Evolutionary conservation across 208 protist genomes (phyloP).

Genomic region (Phytomonas sp.): DNA sequence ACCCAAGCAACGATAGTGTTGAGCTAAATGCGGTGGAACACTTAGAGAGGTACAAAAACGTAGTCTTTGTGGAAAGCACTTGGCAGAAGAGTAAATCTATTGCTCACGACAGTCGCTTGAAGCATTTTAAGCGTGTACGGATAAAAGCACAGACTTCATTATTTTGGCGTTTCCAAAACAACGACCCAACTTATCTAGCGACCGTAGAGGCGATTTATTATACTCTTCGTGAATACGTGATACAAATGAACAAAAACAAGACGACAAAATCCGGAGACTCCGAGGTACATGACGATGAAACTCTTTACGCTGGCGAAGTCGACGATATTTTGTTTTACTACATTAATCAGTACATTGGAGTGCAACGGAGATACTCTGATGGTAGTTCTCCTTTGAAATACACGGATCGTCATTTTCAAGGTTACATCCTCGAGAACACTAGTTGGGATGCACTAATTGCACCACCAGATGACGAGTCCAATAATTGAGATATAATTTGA

Average conservation of each 20-base stretch:
- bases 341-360: conserved; percentile 90
- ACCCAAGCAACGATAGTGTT: conserved; percentile 72
- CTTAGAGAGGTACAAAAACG: conserved; percentile 69
- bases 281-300: conserved; percentile 1
- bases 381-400: conserved; percentile 32
- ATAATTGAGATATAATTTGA: conserved; percentile 1
- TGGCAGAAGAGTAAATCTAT: conserved; percentile 91
- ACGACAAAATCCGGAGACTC: neutral
- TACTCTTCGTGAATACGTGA: conserved; percentile 86
- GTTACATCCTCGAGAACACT: conserved; percentile 65
- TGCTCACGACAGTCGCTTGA: conserved; percentile 62
- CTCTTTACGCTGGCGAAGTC: conserved; percentile 84
- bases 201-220: conserved; percentile 95
- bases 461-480: conserved; percentile 5
- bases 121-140: conserved; percentile 67
- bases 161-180: conserved; percentile 94
- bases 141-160: conserved; percentile 80
- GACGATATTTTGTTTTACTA: conserved; percentile 95
- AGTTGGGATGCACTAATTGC: conserved; percentile 65
- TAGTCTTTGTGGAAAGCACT: conserved; percentile 93
- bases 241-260: conserved; percentile 37
- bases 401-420: conserved; percentile 79
- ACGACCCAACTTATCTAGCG: conserved; percentile 84
- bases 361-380: conserved; percentile 79
- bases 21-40: conserved; percentile 57